A percentile compares a stretch with the other conserved stretches of the same genome.
phyloP scores from a whole-genome alignment of 176 grass and related monocot species.

The Oryza coarctata region DNA sequence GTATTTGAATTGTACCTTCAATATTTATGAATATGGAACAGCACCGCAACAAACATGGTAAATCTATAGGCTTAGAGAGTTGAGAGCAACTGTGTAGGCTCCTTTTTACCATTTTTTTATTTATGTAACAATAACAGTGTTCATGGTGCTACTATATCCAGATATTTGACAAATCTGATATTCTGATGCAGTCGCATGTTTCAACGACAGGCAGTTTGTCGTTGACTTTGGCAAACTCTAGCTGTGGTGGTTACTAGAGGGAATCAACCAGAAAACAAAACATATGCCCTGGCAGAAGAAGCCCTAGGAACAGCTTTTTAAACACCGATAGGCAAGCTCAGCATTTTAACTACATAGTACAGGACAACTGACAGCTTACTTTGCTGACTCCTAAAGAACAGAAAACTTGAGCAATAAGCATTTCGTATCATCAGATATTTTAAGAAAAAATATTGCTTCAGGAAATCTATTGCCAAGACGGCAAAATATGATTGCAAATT shows the following conservation, averaged over 20 bases:
- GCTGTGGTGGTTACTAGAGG: not conserved
- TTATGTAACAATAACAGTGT: not conserved
- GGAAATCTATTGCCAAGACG: not conserved
- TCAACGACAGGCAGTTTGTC: constrained; percentile 2
- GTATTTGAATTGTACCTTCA: not conserved
- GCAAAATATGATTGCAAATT: constrained; percentile 1
- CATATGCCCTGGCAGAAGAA: not conserved
- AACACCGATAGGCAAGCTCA: not conserved
- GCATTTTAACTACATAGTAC: constrained; percentile 19
- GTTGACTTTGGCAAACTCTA: not conserved
- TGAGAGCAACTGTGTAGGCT: not conserved
- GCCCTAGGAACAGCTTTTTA: not conserved
- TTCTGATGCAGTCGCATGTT: not conserved
- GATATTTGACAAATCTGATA: not conserved
- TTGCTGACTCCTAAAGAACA: not conserved
- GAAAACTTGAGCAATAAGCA: not conserved
- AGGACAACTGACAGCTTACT: not conserved
- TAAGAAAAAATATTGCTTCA: not conserved
- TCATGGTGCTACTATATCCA: not conserved
- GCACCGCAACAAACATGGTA: not conserved
- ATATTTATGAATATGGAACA: not conserved
- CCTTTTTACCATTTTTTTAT: not conserved
- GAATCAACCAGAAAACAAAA: constrained; percentile 11
- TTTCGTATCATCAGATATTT: constrained; percentile 11
- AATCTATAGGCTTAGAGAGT: not conserved